Percentiles rank a stretch among this genome's conserved stretches.
phyloP scores from a whole-genome alignment of 106 monocot species.

The Xerophyta viscosa region DNA sequence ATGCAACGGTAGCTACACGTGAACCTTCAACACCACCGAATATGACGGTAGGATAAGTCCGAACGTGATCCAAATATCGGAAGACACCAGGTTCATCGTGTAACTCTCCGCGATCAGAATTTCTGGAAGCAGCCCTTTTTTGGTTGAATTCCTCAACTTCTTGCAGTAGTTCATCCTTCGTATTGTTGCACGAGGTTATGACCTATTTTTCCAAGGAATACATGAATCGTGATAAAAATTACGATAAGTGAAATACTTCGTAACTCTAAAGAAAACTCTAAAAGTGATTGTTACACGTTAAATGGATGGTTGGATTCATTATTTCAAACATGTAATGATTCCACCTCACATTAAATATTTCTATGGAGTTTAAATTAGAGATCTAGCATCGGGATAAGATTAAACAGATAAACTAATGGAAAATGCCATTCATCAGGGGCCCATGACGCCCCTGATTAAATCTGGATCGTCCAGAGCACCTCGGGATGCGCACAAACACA shows the following conservation, averaged over 20 bases:
- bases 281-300: too few relatives aligned
- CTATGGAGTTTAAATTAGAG: too few relatives aligned
- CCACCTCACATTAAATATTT: too few relatives aligned
- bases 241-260: neutral
- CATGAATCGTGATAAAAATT: neutral
- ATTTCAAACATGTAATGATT: too few relatives aligned
- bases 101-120: slow-evolving; percentile 4
- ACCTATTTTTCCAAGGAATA: slow-evolving; percentile 26
- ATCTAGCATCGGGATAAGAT: too few relatives aligned
- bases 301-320: too few relatives aligned
- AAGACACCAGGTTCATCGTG: slow-evolving; percentile 25
- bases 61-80: slow-evolving; percentile 62
- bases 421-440: too few relatives aligned
- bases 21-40: slow-evolving; percentile 89
- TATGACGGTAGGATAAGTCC: slow-evolving; percentile 64
- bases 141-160: slow-evolving; percentile 61
- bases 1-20: slow-evolving; percentile 78
- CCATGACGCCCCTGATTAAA: too few relatives aligned
- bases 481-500: too few relatives aligned
- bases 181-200: slow-evolving; percentile 60
- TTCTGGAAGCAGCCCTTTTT: slow-evolving; percentile 12
- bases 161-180: slow-evolving; percentile 69
- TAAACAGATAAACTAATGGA: too few relatives aligned
- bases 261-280: too few relatives aligned
- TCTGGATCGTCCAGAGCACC: too few relatives aligned